Evolutionary conservation across 768 basidiomycete genomes (phyloP).

Genomic region (Scleroderma citrinum): DNA sequence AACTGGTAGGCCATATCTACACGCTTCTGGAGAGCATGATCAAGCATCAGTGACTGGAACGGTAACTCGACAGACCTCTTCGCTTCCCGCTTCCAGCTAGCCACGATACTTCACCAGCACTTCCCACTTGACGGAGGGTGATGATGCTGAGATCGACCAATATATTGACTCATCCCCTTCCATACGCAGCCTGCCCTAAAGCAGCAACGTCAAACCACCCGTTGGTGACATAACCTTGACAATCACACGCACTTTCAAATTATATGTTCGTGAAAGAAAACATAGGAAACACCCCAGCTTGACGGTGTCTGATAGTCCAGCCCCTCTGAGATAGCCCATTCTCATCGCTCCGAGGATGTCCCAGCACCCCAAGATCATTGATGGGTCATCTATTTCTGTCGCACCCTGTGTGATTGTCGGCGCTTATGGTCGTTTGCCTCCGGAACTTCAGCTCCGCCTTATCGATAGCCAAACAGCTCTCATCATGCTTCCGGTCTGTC

Average conservation of each 20-base stretch:
- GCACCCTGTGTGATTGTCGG: conserved; percentile 15
- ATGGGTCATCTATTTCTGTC: conserved; percentile 16
- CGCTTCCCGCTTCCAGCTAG: conserved; percentile 70
- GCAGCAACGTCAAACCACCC: no score
- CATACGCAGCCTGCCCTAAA: conserved; percentile 32
- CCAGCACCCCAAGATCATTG: conserved; percentile 17
- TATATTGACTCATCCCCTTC: conserved; percentile 4
- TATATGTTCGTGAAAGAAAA: conserved; percentile 3
- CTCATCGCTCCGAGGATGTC: conserved; percentile 8
- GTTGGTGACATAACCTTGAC: no score
- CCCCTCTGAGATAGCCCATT: conserved; percentile 6
- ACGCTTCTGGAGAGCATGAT: conserved; percentile 30
- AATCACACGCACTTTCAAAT: conserved; percentile 2
- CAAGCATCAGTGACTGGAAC: conserved; percentile 1
- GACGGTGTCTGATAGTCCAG: background rate
- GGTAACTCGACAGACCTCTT: conserved; percentile 42
- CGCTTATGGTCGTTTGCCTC: conserved; percentile 11
- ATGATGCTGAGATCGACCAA: conserved; percentile 26
- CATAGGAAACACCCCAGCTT: conserved; percentile 10
- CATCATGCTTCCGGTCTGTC: conserved; percentile 6
- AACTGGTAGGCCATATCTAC: conserved; percentile 70
- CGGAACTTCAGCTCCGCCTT: conserved; percentile 23
- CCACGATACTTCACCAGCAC: conserved; percentile 57
- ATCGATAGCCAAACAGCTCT: conserved; percentile 21
- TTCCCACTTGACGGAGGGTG: conserved; percentile 60